Evolutionary conservation across 169 alveolate genomes (phyloP).

Genomic region (Plasmodium relictum): DNA sequence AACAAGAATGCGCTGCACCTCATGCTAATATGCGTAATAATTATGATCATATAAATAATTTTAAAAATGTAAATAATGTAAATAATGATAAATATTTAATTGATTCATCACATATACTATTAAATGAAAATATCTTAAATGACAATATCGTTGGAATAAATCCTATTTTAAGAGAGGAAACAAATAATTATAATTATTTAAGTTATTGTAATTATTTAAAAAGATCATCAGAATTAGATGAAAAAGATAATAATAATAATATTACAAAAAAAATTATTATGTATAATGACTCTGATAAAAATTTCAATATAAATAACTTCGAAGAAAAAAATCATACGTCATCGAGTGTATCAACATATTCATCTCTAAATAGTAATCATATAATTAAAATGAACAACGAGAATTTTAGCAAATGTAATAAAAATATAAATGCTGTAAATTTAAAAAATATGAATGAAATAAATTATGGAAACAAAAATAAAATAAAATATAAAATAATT

Average conservation of each 20-base stretch:
- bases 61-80: neutral
- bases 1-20: neutral
- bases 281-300: no score
- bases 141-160: neutral
- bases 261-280: no score
- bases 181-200: constrained; percentile 11
- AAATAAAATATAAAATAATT: neutral
- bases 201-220: neutral
- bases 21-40: neutral
- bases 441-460: neutral
- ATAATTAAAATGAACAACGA: neutral
- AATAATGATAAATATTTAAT: neutral
- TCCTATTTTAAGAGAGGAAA: neutral
- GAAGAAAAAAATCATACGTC: neutral
- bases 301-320: no score
- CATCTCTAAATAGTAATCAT: neutral
- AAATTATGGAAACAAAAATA: neutral
- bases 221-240: no score
- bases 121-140: constrained; percentile 6
- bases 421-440: constrained; percentile 1
- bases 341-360: neutral
- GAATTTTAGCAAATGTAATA: constrained; percentile 1
- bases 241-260: neutral
- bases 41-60: neutral
- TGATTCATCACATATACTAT: constrained; percentile 3